Evolutionary conservation across 2,329 filamentous ascomycete species (phyloP), one percentile per base, ranked within the genome.

Genomic region (Curvularia spicifera): DNA sequence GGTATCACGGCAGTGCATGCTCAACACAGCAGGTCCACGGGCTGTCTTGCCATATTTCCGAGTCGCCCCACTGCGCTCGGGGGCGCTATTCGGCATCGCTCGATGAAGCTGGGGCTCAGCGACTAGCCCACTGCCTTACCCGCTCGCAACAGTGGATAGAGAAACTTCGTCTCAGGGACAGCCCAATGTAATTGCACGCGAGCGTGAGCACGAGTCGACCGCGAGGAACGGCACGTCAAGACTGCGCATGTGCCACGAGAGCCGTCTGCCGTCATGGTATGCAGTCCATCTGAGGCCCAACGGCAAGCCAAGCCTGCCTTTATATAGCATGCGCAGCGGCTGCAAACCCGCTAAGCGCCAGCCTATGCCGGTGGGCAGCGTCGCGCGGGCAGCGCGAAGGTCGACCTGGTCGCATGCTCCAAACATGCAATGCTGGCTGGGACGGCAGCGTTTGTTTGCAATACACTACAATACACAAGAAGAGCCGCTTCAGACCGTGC

Each of bases 291-390:
- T 12, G 48, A 47, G 40, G 52, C 59, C 53, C 59, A 56, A 55
- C 56, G 45, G 26, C 55, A 56, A 51, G 58, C 67, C 69, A 70
- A 66, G 69, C 69, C 42, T 48, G 18, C 52, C 67, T 67, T 70
- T 65, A 68, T 70, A 68, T 70, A 68, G 67, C 59, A 68, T 60
- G 61, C 61, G 60, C 60, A 59, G 63, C 59, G 59, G 57, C 61
- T 66, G 60, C 57, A 60, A 52, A 56, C 61, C 56, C 49, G 60
- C 58, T 70, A 71, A 72, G 71, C 71, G 71, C 71, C 70, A 61
- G 70, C 64, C 50, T 65, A 62, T 61, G 64, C 59, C 47, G 65
- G 60, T 62, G 54, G 57, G 42, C 58, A 44, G 52, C 48, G 53
- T 39, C 51, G 43, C 47, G 53, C 61, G 51, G 56, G 37, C 57